Evolutionary conservation across 306 rosid species (phyloP).

Genomic region (Fagus sylvatica): DNA sequence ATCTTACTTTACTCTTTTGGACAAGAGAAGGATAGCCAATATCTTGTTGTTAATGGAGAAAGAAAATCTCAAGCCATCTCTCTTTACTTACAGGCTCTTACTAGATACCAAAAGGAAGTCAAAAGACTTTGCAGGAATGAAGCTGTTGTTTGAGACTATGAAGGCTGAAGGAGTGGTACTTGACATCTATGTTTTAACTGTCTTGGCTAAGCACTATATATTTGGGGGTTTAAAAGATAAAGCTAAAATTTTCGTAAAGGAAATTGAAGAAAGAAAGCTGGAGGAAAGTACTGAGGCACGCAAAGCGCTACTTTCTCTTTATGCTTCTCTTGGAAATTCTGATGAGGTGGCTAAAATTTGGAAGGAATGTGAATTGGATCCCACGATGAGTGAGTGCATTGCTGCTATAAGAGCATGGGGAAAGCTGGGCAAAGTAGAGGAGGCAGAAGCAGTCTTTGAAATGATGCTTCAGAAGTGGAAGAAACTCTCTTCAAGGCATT

Average conservation of each 20-base stretch:
- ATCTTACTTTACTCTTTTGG: too few species aligned
- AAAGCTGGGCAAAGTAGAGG: slow-evolving; percentile 19
- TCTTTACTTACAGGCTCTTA: slow-evolving; percentile 14
- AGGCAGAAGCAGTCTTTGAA: slow-evolving; percentile 28
- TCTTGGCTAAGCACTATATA: slow-evolving; percentile 6
- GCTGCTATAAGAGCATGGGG: slow-evolving; percentile 22
- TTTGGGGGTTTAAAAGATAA: slow-evolving; percentile 25
- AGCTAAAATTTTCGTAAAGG: slow-evolving; percentile 4
- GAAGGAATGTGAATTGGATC: background rate
- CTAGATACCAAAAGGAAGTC: slow-evolving; percentile 2
- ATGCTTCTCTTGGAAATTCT: slow-evolving; percentile 15
- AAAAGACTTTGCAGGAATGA: slow-evolving; percentile 4
- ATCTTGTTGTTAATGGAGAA: slow-evolving; percentile 20
- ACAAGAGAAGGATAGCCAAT: background rate
- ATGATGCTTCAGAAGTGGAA: slow-evolving; percentile 16
- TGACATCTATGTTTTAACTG: slow-evolving; percentile 6
- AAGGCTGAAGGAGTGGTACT: slow-evolving; percentile 11
- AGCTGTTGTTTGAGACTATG: slow-evolving; percentile 21
- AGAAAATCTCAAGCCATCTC: slow-evolving; percentile 22
- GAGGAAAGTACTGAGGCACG: background rate
- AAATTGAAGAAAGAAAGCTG: slow-evolving; percentile 9
- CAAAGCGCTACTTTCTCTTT: slow-evolving; percentile 3
- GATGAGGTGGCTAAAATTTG: slow-evolving; percentile 23
- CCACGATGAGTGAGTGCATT: background rate
- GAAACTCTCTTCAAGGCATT: slow-evolving; percentile 7